Base-by-base conservation (phyloP, 768 basidiomycete genomes). In the Leccinum disarticulatum region DNA sequence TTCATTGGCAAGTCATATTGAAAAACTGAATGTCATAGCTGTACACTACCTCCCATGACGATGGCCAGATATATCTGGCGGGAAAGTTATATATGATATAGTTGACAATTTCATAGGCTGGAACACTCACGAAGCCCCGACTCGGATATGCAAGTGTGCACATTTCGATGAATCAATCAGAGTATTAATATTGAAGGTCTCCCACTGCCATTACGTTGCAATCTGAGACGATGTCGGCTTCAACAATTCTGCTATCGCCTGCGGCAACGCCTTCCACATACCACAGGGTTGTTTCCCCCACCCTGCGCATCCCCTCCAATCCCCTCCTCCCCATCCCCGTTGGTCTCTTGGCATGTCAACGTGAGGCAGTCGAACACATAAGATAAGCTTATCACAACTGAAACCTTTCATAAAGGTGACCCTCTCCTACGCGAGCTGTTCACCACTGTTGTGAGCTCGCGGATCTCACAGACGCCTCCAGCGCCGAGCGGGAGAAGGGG, bases 261-360 rank as follows among this genome's bases (percentile, higher is more conserved):
- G 70, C 76, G 17, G 64, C 61, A 19, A 84, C 82, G 6, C 84
- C 84, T 10, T 62, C 77, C 6, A 80, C 84, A 52, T 91, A 91
- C 70, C 87, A 88, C 68, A 82, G 82, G 56, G 82, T 90, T 28
- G 67, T 87, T 58, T 87, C 87, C 4, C 77, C 82, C 6, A 81
- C 82, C 15, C 75, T 91, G 13, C 71, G 58, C 33, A 70, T 90
- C 53, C 82, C 87, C n/a, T 72, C 78, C 19, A 80, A 85, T 57
- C 74, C 79, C 25, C 72, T 72, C 33, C 61, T 75, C 6, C 71
- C 87, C 17, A 80, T 88, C 41, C 89, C 88, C 38, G 90, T 93
- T 41, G 91, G 91, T 49, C 77, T 92, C 15, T 77, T 93, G 30
- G 85, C 88, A 17, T 93, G 91, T 70, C 90, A 91, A 80, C 86